Conservation (phyloP, 495 filamentous ascomycete species). For the Polyplosphaeria fusca region DNA sequence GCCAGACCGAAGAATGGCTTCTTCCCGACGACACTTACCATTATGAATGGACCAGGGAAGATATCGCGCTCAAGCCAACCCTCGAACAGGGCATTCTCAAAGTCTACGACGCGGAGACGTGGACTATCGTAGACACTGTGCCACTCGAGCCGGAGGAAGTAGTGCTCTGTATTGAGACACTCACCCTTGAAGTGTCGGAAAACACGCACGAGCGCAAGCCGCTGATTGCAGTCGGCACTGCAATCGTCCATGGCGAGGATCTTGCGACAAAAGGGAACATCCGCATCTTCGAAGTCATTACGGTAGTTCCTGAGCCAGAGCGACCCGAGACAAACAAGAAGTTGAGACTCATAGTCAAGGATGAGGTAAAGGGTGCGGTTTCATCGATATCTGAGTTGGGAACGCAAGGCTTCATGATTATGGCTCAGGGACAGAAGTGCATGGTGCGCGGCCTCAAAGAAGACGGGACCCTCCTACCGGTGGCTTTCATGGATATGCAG, state of each 20-base stretch:
- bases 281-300: slow-evolving; percentile 87
- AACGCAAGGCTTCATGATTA: slow-evolving; percentile 86
- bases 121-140: slow-evolving; percentile 67
- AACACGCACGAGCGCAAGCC: slow-evolving; percentile 78
- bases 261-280: slow-evolving; percentile 77
- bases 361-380: slow-evolving; percentile 91
- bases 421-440: slow-evolving; percentile 92
- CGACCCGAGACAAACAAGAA: slow-evolving; percentile 78
- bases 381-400: slow-evolving; percentile 82
- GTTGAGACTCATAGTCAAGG: slow-evolving; percentile 80
- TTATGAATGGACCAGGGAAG: slow-evolving; percentile 73
- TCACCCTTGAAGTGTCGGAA: slow-evolving; percentile 87
- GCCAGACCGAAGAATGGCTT: slow-evolving; percentile 64
- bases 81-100: slow-evolving; percentile 67
- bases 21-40: slow-evolving; percentile 79
- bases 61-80: slow-evolving; percentile 60
- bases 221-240: slow-evolving; percentile 80
- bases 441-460: slow-evolving; percentile 96
- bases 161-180: slow-evolving; percentile 73
- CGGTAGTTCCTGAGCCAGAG: slow-evolving; percentile 84
- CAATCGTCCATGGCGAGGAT: slow-evolving; percentile 81
- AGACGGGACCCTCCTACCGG: slow-evolving; percentile 83
- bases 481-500: slow-evolving; percentile 98
- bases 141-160: slow-evolving; percentile 67
- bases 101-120: slow-evolving; percentile 69